These are phyloP conservation scores for Fomitopsis schrenkii DNA, from an alignment of 1,284 basidiomycete species.

Conservation along the genomic window DNA sequence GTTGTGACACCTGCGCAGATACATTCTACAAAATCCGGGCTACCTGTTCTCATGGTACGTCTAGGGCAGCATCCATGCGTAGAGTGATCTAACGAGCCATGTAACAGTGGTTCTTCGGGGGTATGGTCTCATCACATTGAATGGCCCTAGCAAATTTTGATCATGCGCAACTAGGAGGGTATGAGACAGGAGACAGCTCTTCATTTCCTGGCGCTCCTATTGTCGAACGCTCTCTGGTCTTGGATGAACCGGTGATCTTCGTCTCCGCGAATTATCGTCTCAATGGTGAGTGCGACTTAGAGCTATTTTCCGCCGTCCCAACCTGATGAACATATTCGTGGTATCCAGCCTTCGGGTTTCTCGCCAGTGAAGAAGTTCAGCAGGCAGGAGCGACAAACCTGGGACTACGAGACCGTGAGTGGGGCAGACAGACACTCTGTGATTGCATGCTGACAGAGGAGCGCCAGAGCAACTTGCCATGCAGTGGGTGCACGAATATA, in stretches of 20 bases:
- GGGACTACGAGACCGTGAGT: constrained; percentile 50
- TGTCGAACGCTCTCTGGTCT: constrained; percentile 41
- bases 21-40: constrained; percentile 29
- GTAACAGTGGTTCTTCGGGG: constrained; percentile 49
- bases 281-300: neutral
- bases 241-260: constrained; percentile 45
- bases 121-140: constrained; percentile 18
- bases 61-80: neutral
- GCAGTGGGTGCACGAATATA: constrained; percentile 50
- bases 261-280: constrained; percentile 53
- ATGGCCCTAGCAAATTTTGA: neutral
- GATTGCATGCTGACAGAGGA: too few species aligned
- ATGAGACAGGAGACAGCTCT: constrained; percentile 24
- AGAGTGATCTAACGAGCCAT: neutral
- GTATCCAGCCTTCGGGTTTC: constrained; percentile 39
- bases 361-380: constrained; percentile 45
- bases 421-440: too few species aligned
- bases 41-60: constrained; percentile 54
- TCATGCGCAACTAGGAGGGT: constrained; percentile 23
- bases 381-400: constrained; percentile 49
- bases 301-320: too few species aligned
- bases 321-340: too few species aligned
- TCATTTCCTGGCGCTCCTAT: constrained; percentile 25
- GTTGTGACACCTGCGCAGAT: constrained; percentile 43
- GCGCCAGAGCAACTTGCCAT: constrained; percentile 34